phyloP scores from a whole-genome alignment of 306 rosid species.

The Parietaria judaica region DNA sequence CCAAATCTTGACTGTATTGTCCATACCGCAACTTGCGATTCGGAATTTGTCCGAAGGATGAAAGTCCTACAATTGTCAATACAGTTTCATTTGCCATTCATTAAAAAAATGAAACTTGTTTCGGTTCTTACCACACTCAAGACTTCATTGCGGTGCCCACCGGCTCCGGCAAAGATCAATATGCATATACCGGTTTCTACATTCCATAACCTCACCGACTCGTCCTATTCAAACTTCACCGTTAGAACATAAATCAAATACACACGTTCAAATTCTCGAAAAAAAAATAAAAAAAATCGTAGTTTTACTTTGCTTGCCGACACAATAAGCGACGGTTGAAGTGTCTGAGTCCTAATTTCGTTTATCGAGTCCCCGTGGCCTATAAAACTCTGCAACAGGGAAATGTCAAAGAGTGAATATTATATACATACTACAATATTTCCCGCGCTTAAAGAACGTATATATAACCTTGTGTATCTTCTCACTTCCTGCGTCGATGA shows the following conservation, averaged over 20 bases:
- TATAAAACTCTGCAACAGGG: conserved; percentile 62
- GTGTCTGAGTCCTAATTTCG: conserved; percentile 82
- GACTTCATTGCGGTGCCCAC: conserved; percentile 97
- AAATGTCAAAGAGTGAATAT: conserved; percentile 1
- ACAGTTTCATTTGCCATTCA: conserved; percentile 4
- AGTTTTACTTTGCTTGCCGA: conserved; percentile 77
- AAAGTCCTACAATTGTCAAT: conserved; percentile 54
- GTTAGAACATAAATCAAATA: conserved; percentile 21
- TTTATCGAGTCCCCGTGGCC: conserved; percentile 97
- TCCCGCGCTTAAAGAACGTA: not conserved
- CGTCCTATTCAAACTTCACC: conserved; percentile 56
- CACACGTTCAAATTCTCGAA: conserved; percentile 3
- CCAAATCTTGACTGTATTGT: conserved; percentile 94
- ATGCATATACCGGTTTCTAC: conserved; percentile 84
- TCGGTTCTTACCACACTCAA: conserved; percentile 73
- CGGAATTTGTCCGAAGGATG: conserved; percentile 83
- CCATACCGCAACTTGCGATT: conserved; percentile 97
- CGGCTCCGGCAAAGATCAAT: conserved; percentile 91
- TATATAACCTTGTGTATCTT: conserved; percentile 69
- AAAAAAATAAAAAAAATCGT: not conserved
- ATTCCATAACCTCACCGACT: conserved; percentile 96
- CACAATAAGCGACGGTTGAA: conserved; percentile 72
- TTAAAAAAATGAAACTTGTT: conserved; percentile 6
- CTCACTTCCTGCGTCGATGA: conserved; percentile 79
- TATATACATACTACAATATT: not conserved